Evolutionary conservation across 768 basidiomycete genomes (phyloP), one percentile per base, ranked within the genome.

Genomic region (Pleurotus platypus): DNA sequence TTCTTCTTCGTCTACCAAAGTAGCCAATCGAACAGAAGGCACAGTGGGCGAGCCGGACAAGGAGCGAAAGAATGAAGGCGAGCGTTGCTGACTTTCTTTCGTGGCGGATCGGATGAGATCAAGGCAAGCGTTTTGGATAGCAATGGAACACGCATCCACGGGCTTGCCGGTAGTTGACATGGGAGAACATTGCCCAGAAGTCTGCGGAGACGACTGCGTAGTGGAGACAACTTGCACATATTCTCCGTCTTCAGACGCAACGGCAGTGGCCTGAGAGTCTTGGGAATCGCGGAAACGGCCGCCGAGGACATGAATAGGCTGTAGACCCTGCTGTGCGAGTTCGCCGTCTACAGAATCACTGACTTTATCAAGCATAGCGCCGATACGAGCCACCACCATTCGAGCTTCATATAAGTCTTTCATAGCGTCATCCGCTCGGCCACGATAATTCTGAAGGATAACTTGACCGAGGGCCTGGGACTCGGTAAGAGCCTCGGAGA

Each of bases 201-300:
- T 16, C 5, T 39, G n/a, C 46, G 55, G 9, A 5, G 38, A 16
- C 42, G 54, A 47, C 40, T 39, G 15, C 18, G 38, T 45, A 16
- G 55, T 18, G 30, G 11, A 8, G 11, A 35, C 30, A 12, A 55
- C 35, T n/a, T 57, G 50, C 6, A 54, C 49, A 18, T 55, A 60
- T 27, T 57, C 37, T 26, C 57, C 57, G 11, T 60, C 59, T 13
- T 67, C 62, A 13, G 57, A 24, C 18, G 69, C 70, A 5, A 86
- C 82, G 15, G 76, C 76, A 0, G 86, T 88, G 20, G 65, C 64
- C 54, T 84, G 79, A 1, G 87, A 89, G 66, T 87, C 86, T 64
- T 82, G 80, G n/a, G 87, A 89, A 48, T 81, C 85, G 55, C 85
- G 78, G 12, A 80, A 75, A 1, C 73, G 71, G 40, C 76, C 73